Conservation (phyloP, 164 flowering plant genomes). For the Vitis labrusca region DNA sequence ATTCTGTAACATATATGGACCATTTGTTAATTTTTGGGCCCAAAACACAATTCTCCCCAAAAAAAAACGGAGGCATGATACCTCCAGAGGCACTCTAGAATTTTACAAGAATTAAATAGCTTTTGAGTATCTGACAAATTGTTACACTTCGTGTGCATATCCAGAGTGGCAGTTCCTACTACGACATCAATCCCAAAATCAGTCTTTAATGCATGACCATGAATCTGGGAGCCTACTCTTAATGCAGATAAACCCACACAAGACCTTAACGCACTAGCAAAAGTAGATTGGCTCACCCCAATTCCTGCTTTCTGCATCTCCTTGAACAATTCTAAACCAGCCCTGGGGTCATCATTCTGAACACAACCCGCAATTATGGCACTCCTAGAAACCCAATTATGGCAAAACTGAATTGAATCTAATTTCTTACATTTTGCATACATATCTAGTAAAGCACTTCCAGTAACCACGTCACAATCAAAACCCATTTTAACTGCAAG, state of each 20-base stretch:
- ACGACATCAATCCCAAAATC: constrained; percentile 54
- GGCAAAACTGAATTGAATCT: constrained; percentile 40
- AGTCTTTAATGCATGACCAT: constrained; percentile 61
- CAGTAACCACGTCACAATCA: constrained; percentile 60
- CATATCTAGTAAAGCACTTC: constrained; percentile 75
- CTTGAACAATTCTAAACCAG: constrained; percentile 42
- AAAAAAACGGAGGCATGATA: too few species aligned
- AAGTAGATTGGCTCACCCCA: constrained; percentile 70
- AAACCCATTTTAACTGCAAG: constrained; percentile 53
- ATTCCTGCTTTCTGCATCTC: constrained; percentile 58
- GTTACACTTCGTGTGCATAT: constrained; percentile 80
- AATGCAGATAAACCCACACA: constrained; percentile 54
- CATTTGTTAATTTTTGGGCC: too few species aligned
- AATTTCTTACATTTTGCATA: constrained; percentile 71
- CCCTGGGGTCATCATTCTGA: constrained; percentile 47
- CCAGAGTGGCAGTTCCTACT: constrained; percentile 64
- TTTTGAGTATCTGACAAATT: constrained; percentile 47
- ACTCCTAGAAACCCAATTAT: constrained; percentile 80
- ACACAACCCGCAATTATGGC: constrained; percentile 72
- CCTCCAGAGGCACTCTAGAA: too few species aligned
- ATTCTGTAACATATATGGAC: too few species aligned
- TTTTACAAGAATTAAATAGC: constrained; percentile 32
- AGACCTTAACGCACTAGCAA: constrained; percentile 71
- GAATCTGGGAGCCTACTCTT: constrained; percentile 60
- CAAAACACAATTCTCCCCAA: too few species aligned